Evolutionary conservation across 225 moss, liverwort and hornwort species (phyloP), one percentile per base, ranked within the genome.

Genomic region (Sphagnum tenellum): DNA sequence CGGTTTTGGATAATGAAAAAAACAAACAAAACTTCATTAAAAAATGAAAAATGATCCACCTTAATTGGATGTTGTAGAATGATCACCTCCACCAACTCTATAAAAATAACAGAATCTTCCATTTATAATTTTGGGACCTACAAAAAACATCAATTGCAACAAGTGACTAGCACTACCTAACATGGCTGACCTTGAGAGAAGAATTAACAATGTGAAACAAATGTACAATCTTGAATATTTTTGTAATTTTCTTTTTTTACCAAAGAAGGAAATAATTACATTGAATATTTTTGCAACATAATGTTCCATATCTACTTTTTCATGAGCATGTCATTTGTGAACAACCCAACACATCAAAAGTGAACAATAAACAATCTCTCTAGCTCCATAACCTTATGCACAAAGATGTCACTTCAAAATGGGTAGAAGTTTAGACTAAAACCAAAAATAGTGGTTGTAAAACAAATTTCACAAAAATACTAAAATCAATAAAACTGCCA

Each of bases 221-320:
- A 29, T 29, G 0, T 0, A 29, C 1, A 29, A 29, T 29, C 29
- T 29, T 29, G 29, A 29, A 1, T 0, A 29, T 29, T 29, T 29
- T 1, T 29, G 1, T 0, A n/a, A n/a, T n/a, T n/a, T n/a, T n/a
- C n/a, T n/a, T n/a, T 29, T 29, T 29, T 29, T 29, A 29, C 90
- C 88, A 89, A 62, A 60, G 90, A 77, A 56, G 87, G 68, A 2
- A 90, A 81, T 45, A 89, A 68, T 66, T 90, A 77, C 45, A 66
- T 71, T 56, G 98, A 86, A 72, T 86, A 74, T 56, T 69, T 83
- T 61, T 91, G 90, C 45, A 98, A 67, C 55, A 89, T 78, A 69
- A 82, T 48, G 67, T 75, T 70, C 98, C 98, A 98, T 51, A 98
- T 77, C 75, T 79, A 93, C 62, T 98, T 93, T 73, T 88, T 98